Base-by-base conservation (phyloP, 257 asterid genomes). In the Solanum ossicruentum region DNA sequence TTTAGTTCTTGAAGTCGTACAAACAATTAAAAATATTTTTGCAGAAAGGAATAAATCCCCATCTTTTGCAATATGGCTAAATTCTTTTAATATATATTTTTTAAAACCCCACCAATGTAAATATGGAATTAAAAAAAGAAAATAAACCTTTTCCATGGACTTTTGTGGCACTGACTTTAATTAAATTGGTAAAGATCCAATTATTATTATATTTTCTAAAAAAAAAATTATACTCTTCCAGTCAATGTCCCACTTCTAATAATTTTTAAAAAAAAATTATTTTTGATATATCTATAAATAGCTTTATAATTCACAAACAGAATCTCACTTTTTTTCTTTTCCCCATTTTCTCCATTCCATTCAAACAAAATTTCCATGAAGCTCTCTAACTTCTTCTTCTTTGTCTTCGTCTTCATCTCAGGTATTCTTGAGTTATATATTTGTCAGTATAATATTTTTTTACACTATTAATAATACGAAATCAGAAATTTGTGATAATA, bases 371-470 rank as follows among this genome's bases (percentile, higher is more conserved):
- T 21, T 45, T 75, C 63, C 55, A 94, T 94, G 98, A 90, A 83
- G 55, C 65, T 88, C 88, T 84, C 86, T 51, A 84, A 18, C 21
- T 80, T 87, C 87, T 36, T 85, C 84, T 7, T 89, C 85, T 80
- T 86, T 45, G 84, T 84, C 89, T 81, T 88, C 88, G 71, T 70
- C 49, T 89, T 90, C 82, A 80, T 89, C 86, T 79, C 92, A 79
- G 95, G 96, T 94, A 78, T 23, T 47, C 18, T 3, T 65, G 13
- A 7, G 45, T 65, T 65, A 23, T 65, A 65, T 65, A 28, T 65
- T 1, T 13, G 1, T 11, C 6, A 28, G 12, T 15, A 32, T 66
- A 32, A 32, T 26, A 10, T 10, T 23, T 61, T 57, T 20, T 12
- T 6, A 26, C 3, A 7, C 13, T 26, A 65, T 26, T 11, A 6